Evolutionary conservation across 1,284 basidiomycete genomes (phyloP), one percentile per base, ranked within the genome.

Genomic region (Fomitopsis schrenkii): DNA sequence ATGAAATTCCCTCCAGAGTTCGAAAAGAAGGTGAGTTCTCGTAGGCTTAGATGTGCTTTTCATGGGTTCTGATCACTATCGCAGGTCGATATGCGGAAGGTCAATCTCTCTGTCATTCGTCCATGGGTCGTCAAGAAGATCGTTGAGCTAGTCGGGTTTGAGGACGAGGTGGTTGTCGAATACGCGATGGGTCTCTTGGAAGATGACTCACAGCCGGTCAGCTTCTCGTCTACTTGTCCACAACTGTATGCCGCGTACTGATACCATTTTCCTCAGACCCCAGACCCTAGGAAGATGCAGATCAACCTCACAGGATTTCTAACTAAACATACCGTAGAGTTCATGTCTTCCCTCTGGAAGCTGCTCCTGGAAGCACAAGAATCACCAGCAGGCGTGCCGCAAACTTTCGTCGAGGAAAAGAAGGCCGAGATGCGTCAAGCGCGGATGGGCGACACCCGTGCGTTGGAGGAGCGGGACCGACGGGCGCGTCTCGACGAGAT

Each of bases 101-200:
- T 98, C 62, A 97, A 97, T 74, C 72, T 95, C 64, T 81, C 83
- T 36, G 93, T 96, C 66, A 91, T 98, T 71, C 82, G 93, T 59
- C 94, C 95, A 2, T 99, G 97, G 97, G 90, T 98, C 62, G 89
- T 93, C 5, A 93, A 93, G 77, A 93, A 94, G 72, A 87, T 97
- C 59, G 86, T 91, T 5, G 91, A 95, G 68, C 83, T 98, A 26
- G 86, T 97, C 42, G 94, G 95, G 5, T 88, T 98, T 57, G 97
- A 99, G 72, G 97, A 99, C 74, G 97, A 99, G 71, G 91, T 99
- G 42, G 91, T 99, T 35, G 89, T 97, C 30, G 97, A 98, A 74
- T 98, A 97, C 72, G 94, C 94, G 17, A 92, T 94, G 85, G 93
- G 94, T 22, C 81, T 98, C 50, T 77, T 99, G 7, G 97, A 99